A percentile compares a stretch with the other conserved stretches of the same genome.
These are phyloP conservation scores for Annulohypoxylon truncatum DNA, from an alignment of 2,329 filamentous ascomycete species.

Conservation along the genomic window DNA sequence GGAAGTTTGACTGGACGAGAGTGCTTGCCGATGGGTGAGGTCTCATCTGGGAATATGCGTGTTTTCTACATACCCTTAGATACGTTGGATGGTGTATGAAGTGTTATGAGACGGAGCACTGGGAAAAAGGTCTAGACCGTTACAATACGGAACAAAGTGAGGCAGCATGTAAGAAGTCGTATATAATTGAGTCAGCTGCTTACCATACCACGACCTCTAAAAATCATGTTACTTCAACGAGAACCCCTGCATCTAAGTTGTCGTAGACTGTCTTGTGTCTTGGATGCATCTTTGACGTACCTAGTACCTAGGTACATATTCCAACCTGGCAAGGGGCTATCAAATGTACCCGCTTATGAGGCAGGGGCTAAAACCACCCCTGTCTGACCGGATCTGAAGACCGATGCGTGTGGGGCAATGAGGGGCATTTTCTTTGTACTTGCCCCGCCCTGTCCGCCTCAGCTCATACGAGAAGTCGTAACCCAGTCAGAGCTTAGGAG, in stretches of 20 bases:
- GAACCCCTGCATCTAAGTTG: not conserved
- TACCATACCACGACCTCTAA: not conserved
- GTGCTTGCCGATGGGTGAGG: constrained; percentile 59
- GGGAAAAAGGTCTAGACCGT: not conserved
- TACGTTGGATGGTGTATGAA: not conserved
- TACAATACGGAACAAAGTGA: not conserved
- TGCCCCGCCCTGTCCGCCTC: constrained; percentile 31
- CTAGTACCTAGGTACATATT: no score
- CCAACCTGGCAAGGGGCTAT: not conserved
- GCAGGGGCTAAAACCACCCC: constrained; percentile 3
- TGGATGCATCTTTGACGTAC: not conserved
- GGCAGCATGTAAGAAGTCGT: not conserved
- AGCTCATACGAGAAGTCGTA: constrained; percentile 11
- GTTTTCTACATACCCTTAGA: not conserved
- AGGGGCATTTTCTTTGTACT: constrained; percentile 4
- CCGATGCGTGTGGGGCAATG: not conserved
- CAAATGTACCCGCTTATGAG: not conserved
- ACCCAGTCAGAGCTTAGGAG: not conserved
- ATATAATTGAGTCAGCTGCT: not conserved
- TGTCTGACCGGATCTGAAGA: constrained; percentile 1
- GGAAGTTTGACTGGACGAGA: constrained; percentile 88
- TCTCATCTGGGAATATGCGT: constrained; percentile 4
- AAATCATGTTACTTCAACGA: not conserved
- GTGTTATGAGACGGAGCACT: not conserved
- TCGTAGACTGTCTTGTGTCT: not conserved